A percentile compares a stretch with the other conserved stretches of the same genome.
Conservation (phyloP, 176 grass and related monocot species). For the Elaeis guineensis region DNA sequence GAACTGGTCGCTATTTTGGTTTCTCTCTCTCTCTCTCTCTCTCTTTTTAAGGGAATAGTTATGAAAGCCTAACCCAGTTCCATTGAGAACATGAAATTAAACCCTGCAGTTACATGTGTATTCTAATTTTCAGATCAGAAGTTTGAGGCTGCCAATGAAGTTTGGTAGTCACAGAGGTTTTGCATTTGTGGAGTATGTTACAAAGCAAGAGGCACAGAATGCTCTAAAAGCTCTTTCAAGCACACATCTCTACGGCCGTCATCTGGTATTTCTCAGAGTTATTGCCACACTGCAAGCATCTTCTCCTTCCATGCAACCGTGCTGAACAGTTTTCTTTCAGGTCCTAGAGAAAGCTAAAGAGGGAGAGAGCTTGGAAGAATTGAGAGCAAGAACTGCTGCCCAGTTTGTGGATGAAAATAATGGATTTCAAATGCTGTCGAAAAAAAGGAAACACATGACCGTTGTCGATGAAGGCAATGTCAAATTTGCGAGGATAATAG, state of each 20-base stretch:
- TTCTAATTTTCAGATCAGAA: conserved; percentile 48
- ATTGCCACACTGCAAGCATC: no score
- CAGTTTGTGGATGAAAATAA: conserved; percentile 72
- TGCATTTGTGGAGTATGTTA: conserved; percentile 81
- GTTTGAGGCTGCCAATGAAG: conserved; percentile 83
- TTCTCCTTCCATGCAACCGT: not conserved
- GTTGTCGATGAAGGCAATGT: conserved; percentile 53
- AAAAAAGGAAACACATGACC: conserved; percentile 60
- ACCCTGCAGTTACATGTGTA: no score
- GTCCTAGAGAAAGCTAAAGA: conserved; percentile 90
- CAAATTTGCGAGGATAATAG: conserved; percentile 66
- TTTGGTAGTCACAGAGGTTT: conserved; percentile 85
- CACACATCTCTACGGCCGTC: conserved; percentile 85
- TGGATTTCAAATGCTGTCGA: conserved; percentile 55
- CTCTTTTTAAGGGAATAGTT: no score
- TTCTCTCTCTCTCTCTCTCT: no score
- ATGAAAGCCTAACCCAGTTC: no score
- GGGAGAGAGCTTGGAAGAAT: conserved; percentile 80
- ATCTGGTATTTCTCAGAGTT: conserved; percentile 44
- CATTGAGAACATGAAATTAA: no score
- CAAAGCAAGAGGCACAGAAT: conserved; percentile 85
- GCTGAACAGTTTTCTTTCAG: conserved; percentile 17
- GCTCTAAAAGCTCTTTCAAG: conserved; percentile 65
- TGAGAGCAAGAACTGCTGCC: conserved; percentile 62
- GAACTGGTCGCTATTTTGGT: no score